A percentile compares a stretch with the other conserved stretches of the same genome.
phyloP scores from a whole-genome alignment of 768 basidiomycete species.

The Austroboletus eburneus region DNA sequence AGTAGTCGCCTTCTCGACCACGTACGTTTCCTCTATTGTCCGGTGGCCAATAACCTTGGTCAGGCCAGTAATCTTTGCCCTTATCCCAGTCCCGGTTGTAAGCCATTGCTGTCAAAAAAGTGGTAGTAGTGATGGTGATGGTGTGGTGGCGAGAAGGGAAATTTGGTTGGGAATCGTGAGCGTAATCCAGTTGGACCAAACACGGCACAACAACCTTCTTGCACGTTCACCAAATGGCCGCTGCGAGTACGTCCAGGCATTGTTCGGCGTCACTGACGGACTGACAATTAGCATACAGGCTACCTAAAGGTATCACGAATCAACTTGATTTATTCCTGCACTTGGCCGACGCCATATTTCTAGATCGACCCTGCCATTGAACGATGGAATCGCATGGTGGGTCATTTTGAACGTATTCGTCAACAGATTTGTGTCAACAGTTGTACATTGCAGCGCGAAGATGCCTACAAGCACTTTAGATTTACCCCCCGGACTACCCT shows the following conservation, averaged over 20 bases:
- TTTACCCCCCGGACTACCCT: constrained; percentile 70
- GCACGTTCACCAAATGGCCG: constrained; percentile 49
- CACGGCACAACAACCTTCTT: constrained; percentile 27
- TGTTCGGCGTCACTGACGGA: constrained; percentile 12
- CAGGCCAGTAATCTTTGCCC: constrained; percentile 62
- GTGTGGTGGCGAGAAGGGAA: constrained; percentile 21
- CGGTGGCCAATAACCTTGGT: constrained; percentile 40
- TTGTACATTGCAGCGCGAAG: constrained; percentile 63
- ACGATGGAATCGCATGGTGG: constrained; percentile 59
- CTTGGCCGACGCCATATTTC: constrained; percentile 4
- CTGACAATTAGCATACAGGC: constrained; percentile 35
- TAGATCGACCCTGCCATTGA: constrained; percentile 55
- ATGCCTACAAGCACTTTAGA: constrained; percentile 77
- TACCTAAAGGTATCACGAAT: constrained; percentile 48
- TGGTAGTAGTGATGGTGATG: constrained; percentile 14
- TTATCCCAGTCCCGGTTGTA: constrained; percentile 86
- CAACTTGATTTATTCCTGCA: not conserved
- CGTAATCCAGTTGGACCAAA: constrained; percentile 21
- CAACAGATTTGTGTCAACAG: not conserved
- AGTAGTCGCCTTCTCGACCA: constrained; percentile 65
- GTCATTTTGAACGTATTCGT: constrained; percentile 11
- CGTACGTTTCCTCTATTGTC: constrained; percentile 39
- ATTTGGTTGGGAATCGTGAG: constrained; percentile 2
- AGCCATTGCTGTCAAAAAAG: constrained; percentile 43
- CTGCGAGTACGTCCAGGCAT: constrained; percentile 47